These are phyloP conservation scores for Saccharum hybrid DNA, from an alignment of 202 grass and related monocot species.

Conservation along the genomic window DNA sequence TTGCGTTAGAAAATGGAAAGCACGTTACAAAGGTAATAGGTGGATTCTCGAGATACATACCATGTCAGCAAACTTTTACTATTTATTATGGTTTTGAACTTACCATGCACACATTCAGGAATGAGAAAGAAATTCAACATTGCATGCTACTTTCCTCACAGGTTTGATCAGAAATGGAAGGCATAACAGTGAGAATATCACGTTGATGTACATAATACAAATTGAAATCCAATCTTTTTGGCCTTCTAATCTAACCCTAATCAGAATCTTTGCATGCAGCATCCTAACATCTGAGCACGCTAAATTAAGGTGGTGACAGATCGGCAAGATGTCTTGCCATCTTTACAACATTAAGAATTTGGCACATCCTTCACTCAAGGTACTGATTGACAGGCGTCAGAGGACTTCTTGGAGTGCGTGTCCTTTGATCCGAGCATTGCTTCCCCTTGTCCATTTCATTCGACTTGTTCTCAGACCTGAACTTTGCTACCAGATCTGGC, in stretches of 20 bases:
- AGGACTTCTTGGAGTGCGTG: conserved; percentile 68
- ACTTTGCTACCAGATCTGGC: conserved; percentile 54
- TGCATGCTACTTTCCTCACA: not conserved
- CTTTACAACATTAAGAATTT: conserved; percentile 35
- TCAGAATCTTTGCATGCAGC: conserved; percentile 24
- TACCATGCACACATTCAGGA: conserved; percentile 1
- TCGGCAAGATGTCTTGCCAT: conserved; percentile 54
- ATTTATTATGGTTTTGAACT: not conserved
- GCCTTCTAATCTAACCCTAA: not conserved
- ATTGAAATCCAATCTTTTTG: not conserved
- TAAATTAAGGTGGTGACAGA: conserved; percentile 14
- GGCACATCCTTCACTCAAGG: conserved; percentile 23
- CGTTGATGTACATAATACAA: not conserved
- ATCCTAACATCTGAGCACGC: not conserved
- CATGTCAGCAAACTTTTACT: not conserved
- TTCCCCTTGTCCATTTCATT: conserved; percentile 53
- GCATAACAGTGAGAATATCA: not conserved
- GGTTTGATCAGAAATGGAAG: conserved; percentile 14
- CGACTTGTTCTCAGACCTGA: conserved; percentile 54
- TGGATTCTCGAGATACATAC: conserved; percentile 16
- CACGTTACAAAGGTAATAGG: not conserved
- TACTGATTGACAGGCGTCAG: conserved; percentile 66
- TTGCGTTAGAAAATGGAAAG: not conserved
- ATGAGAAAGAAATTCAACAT: not conserved
- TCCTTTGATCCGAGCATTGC: conserved; percentile 36